Conservation (phyloP, 306 rosid genomes). For the Hylodesmum podocarpum region DNA sequence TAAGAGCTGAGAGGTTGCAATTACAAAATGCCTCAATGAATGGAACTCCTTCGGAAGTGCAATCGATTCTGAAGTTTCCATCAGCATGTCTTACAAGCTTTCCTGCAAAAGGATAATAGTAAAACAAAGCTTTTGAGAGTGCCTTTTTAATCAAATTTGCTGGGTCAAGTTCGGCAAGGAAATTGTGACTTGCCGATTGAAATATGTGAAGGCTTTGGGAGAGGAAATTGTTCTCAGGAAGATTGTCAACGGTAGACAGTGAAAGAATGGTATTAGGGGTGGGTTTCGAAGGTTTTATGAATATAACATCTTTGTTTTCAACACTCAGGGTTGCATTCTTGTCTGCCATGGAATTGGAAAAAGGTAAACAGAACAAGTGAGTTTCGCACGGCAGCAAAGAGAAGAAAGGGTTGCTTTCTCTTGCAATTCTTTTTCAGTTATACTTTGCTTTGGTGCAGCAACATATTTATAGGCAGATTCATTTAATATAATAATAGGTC, state of each 20-base stretch:
- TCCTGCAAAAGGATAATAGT: slow-evolving; percentile 46
- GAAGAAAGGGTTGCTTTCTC: too few relatives aligned
- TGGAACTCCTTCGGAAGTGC: slow-evolving; percentile 42
- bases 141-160: slow-evolving; percentile 30
- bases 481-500: too few relatives aligned
- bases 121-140: slow-evolving; percentile 37
- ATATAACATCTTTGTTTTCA: background rate
- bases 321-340: background rate
- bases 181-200: background rate
- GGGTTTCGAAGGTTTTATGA: slow-evolving; percentile 27
- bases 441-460: too few relatives aligned
- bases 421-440: too few relatives aligned
- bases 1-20: slow-evolving; percentile 38
- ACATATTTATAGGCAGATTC: too few relatives aligned
- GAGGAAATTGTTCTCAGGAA: background rate
- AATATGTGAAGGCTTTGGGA: slow-evolving; percentile 18
- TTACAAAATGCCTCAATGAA: slow-evolving; percentile 34
- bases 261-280: slow-evolving; percentile 32
- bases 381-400: too few relatives aligned
- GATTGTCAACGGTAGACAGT: slow-evolving; percentile 30
- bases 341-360: background rate
- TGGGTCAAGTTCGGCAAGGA: slow-evolving; percentile 20
- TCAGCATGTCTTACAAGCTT: slow-evolving; percentile 17
- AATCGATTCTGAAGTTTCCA: slow-evolving; percentile 28
- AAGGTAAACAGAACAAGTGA: too few relatives aligned